Conservation (phyloP, 108 stramenopile species). For the Hondaea fermentalgiana region DNA sequence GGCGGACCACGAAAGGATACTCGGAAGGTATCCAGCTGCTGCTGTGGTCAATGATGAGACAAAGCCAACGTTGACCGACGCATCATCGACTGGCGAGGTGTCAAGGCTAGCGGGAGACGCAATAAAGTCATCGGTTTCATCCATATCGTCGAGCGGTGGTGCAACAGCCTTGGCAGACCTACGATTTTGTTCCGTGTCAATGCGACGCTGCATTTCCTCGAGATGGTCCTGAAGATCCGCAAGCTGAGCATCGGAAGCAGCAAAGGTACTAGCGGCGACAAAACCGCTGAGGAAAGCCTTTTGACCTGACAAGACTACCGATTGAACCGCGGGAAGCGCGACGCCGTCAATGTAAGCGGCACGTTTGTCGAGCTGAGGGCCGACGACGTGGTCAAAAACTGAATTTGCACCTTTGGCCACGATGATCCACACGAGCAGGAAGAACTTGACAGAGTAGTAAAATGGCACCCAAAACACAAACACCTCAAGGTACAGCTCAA, state of each 20-base stretch:
- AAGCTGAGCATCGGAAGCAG: neutral
- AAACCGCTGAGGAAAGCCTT: neutral
- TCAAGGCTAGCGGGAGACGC: neutral
- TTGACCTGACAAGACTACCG: neutral
- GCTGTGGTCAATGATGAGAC: too few species aligned
- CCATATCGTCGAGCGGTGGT: neutral
- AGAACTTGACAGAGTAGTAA: neutral
- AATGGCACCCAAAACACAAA: constrained; percentile 3
- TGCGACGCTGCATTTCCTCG: neutral
- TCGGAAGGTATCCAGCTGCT: too few species aligned
- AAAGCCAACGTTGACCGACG: too few species aligned
- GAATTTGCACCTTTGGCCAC: neutral
- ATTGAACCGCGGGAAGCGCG: neutral
- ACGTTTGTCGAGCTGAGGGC: neutral
- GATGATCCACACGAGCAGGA: neutral
- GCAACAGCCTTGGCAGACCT: neutral
- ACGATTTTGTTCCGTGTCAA: neutral
- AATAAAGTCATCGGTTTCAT: neutral
- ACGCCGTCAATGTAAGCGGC: neutral
- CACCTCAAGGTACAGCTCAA: constrained; percentile 4
- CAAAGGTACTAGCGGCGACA: neutral
- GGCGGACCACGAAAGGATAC: too few species aligned
- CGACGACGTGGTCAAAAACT: neutral
- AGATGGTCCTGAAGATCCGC: neutral
- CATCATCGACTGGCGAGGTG: too few species aligned